Base-by-base conservation (phyloP, 2,329 filamentous ascomycete species). In the Beauveria pseudobassiana region DNA sequence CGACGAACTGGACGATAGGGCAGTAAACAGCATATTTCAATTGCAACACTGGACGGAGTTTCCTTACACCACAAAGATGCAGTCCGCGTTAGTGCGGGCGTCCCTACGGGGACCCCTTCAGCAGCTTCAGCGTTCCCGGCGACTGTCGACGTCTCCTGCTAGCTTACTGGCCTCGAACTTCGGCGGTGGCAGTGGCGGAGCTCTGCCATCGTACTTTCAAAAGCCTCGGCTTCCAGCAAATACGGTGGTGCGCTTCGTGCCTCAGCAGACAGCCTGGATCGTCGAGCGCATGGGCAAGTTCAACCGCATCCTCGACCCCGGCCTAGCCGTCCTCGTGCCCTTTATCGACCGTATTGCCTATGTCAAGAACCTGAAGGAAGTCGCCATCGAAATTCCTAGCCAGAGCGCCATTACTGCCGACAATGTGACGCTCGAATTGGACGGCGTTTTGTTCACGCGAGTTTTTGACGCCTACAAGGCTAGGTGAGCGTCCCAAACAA, bases 271-370 rank as follows among this genome's bases (percentile, higher is more conserved):
- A 69, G 95, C 95, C 75, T 99, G 95, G 95, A 93, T 99, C 63
- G 95, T 99, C 62, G 95, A 99, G 84, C 93, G 95, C 72, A 99
- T 99, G 95, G 95, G 95, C 70, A 95, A 93, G 77, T 99, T 96
- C 80, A 89, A 91, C 77, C 85, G 93, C 64, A 97, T 99, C 70
- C 80, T 99, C 56, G 86, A 97, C 69, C 95, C 95, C 3, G 95
- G 95, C 62, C 81, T 99, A 64, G 93, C 95, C 24, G 83, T 99
- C 65, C 78, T 99, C 67, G 82, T 95, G 60, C 95, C 95, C 1
- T 89, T 98, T 67, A 79, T 99, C 74, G 95, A 99, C 77, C 89
- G 92, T 64, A 98, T 99, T 74, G 90, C 95, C 69, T 99, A 99
- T 74, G 95, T 99, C 67, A 97, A 96, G 82, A 96, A 90, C 67